phyloP scores from a whole-genome alignment of 805 yeast genomes.

The Candida awuae region DNA sequence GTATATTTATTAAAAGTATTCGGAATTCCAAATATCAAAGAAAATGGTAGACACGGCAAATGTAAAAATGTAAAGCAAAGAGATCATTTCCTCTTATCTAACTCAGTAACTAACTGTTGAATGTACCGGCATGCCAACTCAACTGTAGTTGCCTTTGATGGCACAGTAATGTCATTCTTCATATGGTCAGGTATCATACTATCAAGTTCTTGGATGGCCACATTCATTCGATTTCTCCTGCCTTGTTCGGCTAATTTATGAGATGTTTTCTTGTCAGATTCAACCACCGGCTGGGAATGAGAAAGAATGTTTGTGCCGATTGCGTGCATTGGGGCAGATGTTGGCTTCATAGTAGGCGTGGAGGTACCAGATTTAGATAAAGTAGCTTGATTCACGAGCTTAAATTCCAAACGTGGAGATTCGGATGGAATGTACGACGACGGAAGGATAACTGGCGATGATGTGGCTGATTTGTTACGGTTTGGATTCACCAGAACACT shows the following conservation, averaged over 20 bases:
- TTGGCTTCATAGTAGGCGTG: no score
- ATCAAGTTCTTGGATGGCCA: conserved; percentile 72
- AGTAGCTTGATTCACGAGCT: no score
- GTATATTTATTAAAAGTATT: no score
- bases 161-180: conserved; percentile 52
- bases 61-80: no score
- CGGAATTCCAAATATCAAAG: no score
- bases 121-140: conserved; percentile 79
- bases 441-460: conserved; percentile 33
- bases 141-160: conserved; percentile 91
- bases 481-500: conserved; percentile 27
- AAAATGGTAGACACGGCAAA: no score
- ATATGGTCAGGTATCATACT: conserved; percentile 55
- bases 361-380: no score
- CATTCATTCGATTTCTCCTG: conserved; percentile 84
- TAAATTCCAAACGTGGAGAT: conserved; percentile 1
- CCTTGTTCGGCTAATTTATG: conserved; percentile 97
- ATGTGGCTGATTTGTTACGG: conserved; percentile 25
- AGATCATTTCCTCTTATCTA: no score
- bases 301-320: conserved; percentile 12
- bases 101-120: conserved; percentile 35
- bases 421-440: conserved; percentile 17
- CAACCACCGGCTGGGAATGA: background rate
- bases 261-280: conserved; percentile 48
- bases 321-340: background rate